Conservation (phyloP, 495 filamentous ascomycete species). For the Choiromyces venosus region DNA sequence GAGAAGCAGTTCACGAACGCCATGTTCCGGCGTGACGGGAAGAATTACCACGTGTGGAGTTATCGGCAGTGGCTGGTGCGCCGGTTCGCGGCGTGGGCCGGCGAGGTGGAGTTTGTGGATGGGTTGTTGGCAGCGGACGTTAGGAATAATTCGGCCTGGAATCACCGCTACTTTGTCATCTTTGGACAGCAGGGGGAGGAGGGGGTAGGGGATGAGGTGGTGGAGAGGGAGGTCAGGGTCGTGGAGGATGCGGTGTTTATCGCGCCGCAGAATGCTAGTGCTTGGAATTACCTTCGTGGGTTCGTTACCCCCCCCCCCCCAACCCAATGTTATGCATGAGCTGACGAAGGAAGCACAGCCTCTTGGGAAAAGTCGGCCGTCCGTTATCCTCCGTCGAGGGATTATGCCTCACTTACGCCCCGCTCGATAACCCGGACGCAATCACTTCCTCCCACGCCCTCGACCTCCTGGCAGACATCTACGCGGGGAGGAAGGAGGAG, state of each 20-base stretch:
- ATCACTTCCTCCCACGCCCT: constrained; percentile 80
- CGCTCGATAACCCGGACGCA: constrained; percentile 41
- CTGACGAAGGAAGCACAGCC: constrained; percentile 16
- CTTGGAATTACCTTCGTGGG: constrained; percentile 87
- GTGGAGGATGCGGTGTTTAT: constrained; percentile 62
- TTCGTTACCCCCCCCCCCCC: too few species aligned
- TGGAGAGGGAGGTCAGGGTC: constrained; percentile 71
- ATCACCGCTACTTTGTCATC: constrained; percentile 85
- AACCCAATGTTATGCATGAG: constrained; percentile 19
- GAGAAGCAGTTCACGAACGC: constrained; percentile 69
- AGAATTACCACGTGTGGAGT: constrained; percentile 98
- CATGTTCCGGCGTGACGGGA: constrained; percentile 81
- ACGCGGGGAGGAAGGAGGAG: constrained; percentile 54
- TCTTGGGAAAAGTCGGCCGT: constrained; percentile 25
- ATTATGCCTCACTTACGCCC: constrained; percentile 32
- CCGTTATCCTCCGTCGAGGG: constrained; percentile 33
- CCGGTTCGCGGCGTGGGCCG: constrained; percentile 68
- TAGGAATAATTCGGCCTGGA: constrained; percentile 95
- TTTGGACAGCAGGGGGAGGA: constrained; percentile 59
- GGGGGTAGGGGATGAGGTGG: constrained; percentile 54
- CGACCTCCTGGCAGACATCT: constrained; percentile 80
- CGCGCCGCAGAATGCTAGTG: constrained; percentile 87
- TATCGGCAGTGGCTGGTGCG: constrained; percentile 88
- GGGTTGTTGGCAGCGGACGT: constrained; percentile 67
- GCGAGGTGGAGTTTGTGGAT: constrained; percentile 67